Evolutionary conservation across 2,329 filamentous ascomycete genomes (phyloP).

Genomic region (Xylariaceae sp.): DNA sequence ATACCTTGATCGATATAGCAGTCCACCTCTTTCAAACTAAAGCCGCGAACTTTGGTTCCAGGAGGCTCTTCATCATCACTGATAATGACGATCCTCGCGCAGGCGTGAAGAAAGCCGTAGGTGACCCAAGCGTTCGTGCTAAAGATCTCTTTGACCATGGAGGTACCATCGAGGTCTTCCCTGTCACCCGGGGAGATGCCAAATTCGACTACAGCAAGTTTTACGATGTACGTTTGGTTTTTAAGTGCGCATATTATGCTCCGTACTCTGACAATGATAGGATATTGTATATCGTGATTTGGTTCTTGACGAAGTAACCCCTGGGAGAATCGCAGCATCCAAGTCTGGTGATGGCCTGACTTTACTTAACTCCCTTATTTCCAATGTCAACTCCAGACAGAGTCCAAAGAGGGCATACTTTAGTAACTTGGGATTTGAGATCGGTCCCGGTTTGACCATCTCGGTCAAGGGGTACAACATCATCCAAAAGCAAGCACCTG

Average conservation of each 20-base stretch:
- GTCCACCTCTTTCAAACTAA: slow-evolving; percentile 97
- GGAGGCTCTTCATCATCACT: slow-evolving; percentile 93
- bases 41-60: slow-evolving; percentile 90
- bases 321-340: slow-evolving; percentile 64
- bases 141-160: slow-evolving; percentile 95
- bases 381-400: slow-evolving; percentile 89
- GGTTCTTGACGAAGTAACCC: slow-evolving; percentile 69
- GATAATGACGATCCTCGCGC: slow-evolving; percentile 88
- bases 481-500: slow-evolving; percentile 81
- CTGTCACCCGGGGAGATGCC: slow-evolving; percentile 73
- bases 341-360: slow-evolving; percentile 77
- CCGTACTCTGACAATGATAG: slow-evolving; percentile 49
- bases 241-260: not conserved
- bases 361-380: slow-evolving; percentile 78
- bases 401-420: slow-evolving; percentile 86
- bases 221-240: slow-evolving; percentile 72
- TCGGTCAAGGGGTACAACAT: slow-evolving; percentile 93
- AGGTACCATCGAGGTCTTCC: slow-evolving; percentile 90
- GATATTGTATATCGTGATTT: slow-evolving; percentile 90
- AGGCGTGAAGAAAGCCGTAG: slow-evolving; percentile 77
- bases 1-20: slow-evolving; percentile 89
- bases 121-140: slow-evolving; percentile 81
- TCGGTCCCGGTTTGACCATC: slow-evolving; percentile 83
- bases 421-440: slow-evolving; percentile 83
- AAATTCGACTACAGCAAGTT: slow-evolving; percentile 85